phyloP scores from a whole-genome alignment of 2,329 filamentous ascomycete genomes.

The Camillea tinctor region DNA sequence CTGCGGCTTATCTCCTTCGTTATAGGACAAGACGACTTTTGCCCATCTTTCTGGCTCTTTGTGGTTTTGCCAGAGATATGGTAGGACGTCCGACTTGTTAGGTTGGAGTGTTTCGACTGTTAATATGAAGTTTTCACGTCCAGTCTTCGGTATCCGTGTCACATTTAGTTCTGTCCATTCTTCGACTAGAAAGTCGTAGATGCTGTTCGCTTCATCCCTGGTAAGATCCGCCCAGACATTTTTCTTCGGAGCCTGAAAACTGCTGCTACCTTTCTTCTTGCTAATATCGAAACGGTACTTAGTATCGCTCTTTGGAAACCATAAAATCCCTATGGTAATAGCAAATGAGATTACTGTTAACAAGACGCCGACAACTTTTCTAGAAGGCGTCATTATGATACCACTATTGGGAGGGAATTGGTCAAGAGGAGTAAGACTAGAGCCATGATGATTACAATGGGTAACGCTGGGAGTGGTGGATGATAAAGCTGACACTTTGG shows the following conservation, averaged over 20 bases:
- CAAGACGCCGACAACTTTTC: background rate
- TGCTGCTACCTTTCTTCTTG: background rate
- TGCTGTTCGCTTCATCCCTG: background rate
- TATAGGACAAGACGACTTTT: conserved; percentile 1
- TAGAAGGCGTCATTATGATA: background rate
- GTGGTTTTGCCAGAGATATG: conserved; percentile 28
- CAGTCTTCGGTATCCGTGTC: conserved; percentile 1
- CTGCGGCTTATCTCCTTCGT: background rate
- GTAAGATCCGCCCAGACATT: conserved; percentile 1
- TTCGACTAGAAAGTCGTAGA: conserved; percentile 1
- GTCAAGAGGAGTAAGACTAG: background rate
- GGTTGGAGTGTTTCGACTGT: conserved; percentile 26
- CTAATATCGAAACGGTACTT: background rate
- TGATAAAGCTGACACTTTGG: background rate
- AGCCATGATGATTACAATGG: background rate
- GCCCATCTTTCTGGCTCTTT: conserved; percentile 21
- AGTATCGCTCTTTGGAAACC: background rate
- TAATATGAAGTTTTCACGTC: conserved; percentile 12
- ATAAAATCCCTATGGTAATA: background rate
- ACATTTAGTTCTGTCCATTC: conserved; percentile 5
- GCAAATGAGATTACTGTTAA: background rate
- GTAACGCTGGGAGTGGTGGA: background rate
- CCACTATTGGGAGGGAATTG: background rate
- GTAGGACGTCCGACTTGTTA: conserved; percentile 37
- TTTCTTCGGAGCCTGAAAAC: background rate